These are phyloP conservation scores for Casuarina equisetifolia DNA, from an alignment of 306 rosid species.

Conservation along the genomic window DNA sequence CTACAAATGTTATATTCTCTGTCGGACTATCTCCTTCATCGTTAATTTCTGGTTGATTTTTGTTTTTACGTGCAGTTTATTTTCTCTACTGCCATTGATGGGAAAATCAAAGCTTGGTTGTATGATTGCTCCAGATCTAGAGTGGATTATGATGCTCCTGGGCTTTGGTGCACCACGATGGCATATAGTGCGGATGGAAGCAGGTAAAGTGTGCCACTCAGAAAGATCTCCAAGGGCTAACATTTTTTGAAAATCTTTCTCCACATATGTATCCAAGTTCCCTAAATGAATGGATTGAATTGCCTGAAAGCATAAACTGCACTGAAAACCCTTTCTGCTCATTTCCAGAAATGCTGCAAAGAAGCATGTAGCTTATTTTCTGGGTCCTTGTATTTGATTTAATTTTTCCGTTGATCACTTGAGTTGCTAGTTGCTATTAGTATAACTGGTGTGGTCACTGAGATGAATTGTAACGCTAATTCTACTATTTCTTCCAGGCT, in stretches of 20 bases:
- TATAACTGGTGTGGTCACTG: background rate
- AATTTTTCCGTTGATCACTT: background rate
- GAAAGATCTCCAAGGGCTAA: background rate
- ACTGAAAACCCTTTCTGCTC: background rate
- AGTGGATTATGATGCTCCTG: slow-evolving; percentile 51
- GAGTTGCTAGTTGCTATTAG: background rate
- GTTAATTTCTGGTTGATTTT: slow-evolving; percentile 4
- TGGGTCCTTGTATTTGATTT: background rate
- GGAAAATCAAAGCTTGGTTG: slow-evolving; percentile 49
- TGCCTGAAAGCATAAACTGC: background rate
- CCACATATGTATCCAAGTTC: background rate
- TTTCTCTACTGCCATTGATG: slow-evolving; percentile 45
- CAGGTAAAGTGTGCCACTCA: slow-evolving; percentile 28
- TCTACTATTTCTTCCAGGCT: slow-evolving; percentile 27
- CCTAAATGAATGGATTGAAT: background rate
- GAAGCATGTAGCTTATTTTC: background rate
- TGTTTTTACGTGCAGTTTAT: slow-evolving; percentile 35
- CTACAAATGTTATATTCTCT: background rate
- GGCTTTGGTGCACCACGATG: slow-evolving; percentile 54
- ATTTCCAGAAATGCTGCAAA: background rate
- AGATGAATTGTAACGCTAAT: background rate
- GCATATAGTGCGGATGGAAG: slow-evolving; percentile 51
- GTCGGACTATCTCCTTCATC: background rate
- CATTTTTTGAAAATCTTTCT: background rate
- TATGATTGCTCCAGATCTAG: slow-evolving; percentile 47